Conservation (phyloP, 192 early-diverging fungal species). For the Chytriomyces sp. region DNA sequence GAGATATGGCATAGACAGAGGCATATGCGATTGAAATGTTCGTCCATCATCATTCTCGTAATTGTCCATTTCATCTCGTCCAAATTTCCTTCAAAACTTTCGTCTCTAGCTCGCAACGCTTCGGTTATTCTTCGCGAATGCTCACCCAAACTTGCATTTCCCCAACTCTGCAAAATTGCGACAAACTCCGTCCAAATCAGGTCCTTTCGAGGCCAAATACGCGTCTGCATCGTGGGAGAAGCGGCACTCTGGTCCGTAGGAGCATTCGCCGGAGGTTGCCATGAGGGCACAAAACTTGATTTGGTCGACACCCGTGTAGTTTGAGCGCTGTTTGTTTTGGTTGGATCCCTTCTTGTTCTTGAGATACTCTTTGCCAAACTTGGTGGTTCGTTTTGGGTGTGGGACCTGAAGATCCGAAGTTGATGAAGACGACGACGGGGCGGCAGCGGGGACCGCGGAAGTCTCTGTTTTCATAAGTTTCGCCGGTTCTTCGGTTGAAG, state of each 20-base stretch:
- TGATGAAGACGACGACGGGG: too few species aligned
- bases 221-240: slow-evolving; percentile 77
- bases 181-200: slow-evolving; percentile 76
- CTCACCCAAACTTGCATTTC: slow-evolving; percentile 61
- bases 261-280: slow-evolving; percentile 52
- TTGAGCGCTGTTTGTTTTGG: slow-evolving; percentile 37
- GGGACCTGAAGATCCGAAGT: too few species aligned
- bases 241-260: slow-evolving; percentile 62
- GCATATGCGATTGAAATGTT: too few species aligned
- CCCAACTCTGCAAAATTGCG: slow-evolving; percentile 73
- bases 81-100: too few species aligned
- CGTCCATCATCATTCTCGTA: too few species aligned
- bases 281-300: slow-evolving; percentile 58
- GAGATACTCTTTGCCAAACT: not conserved
- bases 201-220: slow-evolving; percentile 72
- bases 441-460: not conserved
- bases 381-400: not conserved
- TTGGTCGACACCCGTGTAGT: slow-evolving; percentile 22
- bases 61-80: too few species aligned
- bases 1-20: too few species aligned
- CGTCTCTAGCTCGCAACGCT: too few species aligned
- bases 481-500: not conserved
- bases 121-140: too few species aligned
- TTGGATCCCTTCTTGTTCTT: slow-evolving; percentile 28
- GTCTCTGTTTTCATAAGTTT: not conserved